Evolutionary conservation across 75 land plant species (phyloP), one percentile per base, ranked within the genome.

Genomic region (Cupressus sempervirens): DNA sequence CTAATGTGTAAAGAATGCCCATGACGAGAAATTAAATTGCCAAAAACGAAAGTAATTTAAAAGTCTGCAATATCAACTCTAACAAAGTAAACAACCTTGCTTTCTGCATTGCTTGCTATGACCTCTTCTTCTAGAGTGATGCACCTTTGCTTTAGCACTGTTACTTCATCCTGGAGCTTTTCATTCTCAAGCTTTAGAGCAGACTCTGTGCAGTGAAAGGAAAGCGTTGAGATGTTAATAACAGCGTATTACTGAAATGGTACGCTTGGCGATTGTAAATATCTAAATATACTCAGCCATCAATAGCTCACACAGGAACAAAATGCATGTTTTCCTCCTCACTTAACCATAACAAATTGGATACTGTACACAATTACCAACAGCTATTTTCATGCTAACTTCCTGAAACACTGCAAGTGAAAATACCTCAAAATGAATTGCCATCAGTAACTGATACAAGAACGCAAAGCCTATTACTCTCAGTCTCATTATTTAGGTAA

Each of bases 131-230:
- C 88, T 16, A 87, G 82, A 36, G 76, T 23, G 50, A 18, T 34
- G 52, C 88, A 85, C 58, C 62, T 84, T 23, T 77, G 40, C 38
- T 85, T 86, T 48, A 58, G 41, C 67, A 62, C 46, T 4, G 86
- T 29, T 15, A 87, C 73, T 48, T 84, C 87, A 45, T 85, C 38
- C 81, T 86, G 62, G n/a, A 87, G 20, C 73, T 87, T 65, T 56
- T 40, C 83, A 5, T 86, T 50, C 48, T 85, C 68, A 7, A 75
- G 48, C 41, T 76, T 85, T 58, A 75, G n/a, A 20, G 56, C 62
- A 53, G 41, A 82, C 12, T 48, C 83, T 82, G 83, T 9, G 9
- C 81, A 82, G 53, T 34, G 83, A 0, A 54, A 40, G 20, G 43
- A 84, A 84, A 20, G 7, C 41, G 38, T 38, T 76, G 45, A 76